Conservation (phyloP, 2,329 filamentous ascomycete genomes). For the Xylaria sp. region DNA sequence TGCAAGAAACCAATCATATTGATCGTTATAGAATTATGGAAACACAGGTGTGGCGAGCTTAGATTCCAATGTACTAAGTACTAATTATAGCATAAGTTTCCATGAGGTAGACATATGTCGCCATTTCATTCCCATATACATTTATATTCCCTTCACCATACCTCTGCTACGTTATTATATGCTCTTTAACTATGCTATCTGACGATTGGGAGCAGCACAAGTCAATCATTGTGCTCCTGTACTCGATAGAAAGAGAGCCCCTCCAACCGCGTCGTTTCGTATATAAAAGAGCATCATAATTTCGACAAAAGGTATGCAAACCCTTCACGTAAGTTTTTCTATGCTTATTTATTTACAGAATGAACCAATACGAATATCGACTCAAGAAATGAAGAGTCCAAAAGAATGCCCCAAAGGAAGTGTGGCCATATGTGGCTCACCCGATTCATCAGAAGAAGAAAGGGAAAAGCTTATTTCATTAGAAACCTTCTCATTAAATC, state of each 20-base stretch:
- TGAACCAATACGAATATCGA: slow-evolving; percentile 23
- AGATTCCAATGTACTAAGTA: background rate
- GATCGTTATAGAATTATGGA: background rate
- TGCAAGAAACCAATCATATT: slow-evolving; percentile 1
- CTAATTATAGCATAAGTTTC: background rate
- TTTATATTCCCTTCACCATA: background rate
- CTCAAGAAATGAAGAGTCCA: slow-evolving; percentile 25
- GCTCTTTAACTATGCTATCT: slow-evolving; percentile 11
- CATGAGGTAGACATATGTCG: background rate
- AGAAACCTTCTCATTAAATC: slow-evolving; percentile 1
- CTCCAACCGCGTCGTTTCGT: background rate
- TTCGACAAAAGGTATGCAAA: slow-evolving; percentile 22
- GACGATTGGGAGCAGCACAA: slow-evolving; percentile 28
- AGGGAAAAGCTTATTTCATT: background rate
- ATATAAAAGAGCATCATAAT: slow-evolving; percentile 19
- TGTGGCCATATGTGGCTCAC: slow-evolving; percentile 22
- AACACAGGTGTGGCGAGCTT: background rate
- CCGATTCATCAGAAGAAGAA: slow-evolving; percentile 5
- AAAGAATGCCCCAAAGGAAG: slow-evolving; percentile 11
- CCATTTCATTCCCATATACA: background rate
- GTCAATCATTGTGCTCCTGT: slow-evolving; percentile 10
- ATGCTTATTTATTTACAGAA: background rate
- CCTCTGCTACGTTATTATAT: background rate
- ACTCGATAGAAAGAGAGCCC: slow-evolving; percentile 5
- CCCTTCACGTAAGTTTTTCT: background rate